Evolutionary conservation across 345 rosid species (phyloP).

Genomic region (Atalantia buxifolia): DNA sequence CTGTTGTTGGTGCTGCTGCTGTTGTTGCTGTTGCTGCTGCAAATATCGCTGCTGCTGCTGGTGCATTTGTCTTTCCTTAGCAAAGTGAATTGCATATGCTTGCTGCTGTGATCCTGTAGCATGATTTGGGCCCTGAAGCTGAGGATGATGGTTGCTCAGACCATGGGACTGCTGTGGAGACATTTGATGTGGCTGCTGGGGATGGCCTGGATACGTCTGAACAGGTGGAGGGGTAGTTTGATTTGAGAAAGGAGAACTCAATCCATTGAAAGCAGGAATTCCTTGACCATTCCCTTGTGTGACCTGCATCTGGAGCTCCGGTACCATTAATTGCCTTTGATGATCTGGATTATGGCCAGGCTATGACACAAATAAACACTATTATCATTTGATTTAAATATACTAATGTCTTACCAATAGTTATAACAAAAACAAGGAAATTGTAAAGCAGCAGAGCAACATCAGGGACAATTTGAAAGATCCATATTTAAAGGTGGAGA

Average conservation of each 20-base stretch:
- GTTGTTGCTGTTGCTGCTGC: constrained; percentile 52
- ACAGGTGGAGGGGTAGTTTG: constrained; percentile 60
- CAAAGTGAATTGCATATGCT: constrained; percentile 55
- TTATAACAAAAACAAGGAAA: neutral
- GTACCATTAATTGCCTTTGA: constrained; percentile 55
- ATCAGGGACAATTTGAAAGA: neutral
- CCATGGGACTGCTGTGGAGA: constrained; percentile 63
- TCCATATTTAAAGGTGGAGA: neutral
- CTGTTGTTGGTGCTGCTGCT: constrained; percentile 43
- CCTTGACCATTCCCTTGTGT: constrained; percentile 68
- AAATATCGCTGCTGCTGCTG: constrained; percentile 78
- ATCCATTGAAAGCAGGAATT: constrained; percentile 60
- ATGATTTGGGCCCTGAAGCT: constrained; percentile 65
- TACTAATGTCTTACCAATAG: neutral
- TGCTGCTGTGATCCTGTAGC: constrained; percentile 60
- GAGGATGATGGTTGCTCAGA: constrained; percentile 53
- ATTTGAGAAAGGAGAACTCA: constrained; percentile 70
- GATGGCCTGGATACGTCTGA: constrained; percentile 68
- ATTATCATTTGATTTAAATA: neutral
- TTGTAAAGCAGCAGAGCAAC: neutral
- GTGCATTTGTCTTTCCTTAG: constrained; percentile 77
- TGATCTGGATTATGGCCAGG: constrained; percentile 49
- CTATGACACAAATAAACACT: constrained; percentile 34
- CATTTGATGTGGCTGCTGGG: constrained; percentile 70
- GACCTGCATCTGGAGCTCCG: constrained; percentile 73